Conservation (phyloP, 1,284 basidiomycete genomes). For the Ceratobasidium sp. region DNA sequence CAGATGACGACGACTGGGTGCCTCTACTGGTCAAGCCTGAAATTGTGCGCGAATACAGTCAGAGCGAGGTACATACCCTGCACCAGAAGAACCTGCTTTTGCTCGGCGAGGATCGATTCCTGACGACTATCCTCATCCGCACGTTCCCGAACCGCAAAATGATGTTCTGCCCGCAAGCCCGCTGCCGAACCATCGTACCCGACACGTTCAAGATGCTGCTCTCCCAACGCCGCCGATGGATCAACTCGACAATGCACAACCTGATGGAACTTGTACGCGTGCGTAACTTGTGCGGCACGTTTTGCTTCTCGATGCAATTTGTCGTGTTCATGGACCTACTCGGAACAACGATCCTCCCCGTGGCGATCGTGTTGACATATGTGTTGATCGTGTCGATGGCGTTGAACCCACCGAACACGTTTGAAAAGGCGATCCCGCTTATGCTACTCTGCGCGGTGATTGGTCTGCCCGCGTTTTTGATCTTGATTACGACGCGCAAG, state of each 20-base stretch:
- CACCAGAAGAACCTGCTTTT: conserved; percentile 98
- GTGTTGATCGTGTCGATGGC: conserved; percentile 84
- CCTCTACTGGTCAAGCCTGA: conserved; percentile 97
- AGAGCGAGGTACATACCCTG: conserved; percentile 88
- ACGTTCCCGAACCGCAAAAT: conserved; percentile 99
- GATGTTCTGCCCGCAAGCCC: conserved; percentile 91
- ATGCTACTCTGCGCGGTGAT: conserved; percentile 89
- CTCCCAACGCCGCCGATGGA: conserved; percentile 98
- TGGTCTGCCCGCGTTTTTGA: conserved; percentile 90
- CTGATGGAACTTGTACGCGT: conserved; percentile 98
- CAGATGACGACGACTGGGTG: conserved; percentile 91
- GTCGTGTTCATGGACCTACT: conserved; percentile 98
- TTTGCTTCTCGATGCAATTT: conserved; percentile 98
- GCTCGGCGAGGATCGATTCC: conserved; percentile 97
- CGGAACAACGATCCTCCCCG: conserved; percentile 93
- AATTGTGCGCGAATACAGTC: conserved; percentile 96
- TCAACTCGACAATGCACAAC: conserved; percentile 99
- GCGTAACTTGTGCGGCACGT: conserved; percentile 92
- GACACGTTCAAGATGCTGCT: conserved; percentile 93
- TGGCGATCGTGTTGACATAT: conserved; percentile 93
- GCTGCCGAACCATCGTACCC: conserved; percentile 94
- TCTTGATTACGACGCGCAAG: conserved; percentile 92
- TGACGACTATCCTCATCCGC: conserved; percentile 92
- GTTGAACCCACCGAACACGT: conserved; percentile 79
- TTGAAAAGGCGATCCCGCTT: conserved; percentile 93